These are phyloP conservation scores for Bimuria novae-zelandiae DNA, from an alignment of 2,329 filamentous ascomycete species.

Conservation along the genomic window DNA sequence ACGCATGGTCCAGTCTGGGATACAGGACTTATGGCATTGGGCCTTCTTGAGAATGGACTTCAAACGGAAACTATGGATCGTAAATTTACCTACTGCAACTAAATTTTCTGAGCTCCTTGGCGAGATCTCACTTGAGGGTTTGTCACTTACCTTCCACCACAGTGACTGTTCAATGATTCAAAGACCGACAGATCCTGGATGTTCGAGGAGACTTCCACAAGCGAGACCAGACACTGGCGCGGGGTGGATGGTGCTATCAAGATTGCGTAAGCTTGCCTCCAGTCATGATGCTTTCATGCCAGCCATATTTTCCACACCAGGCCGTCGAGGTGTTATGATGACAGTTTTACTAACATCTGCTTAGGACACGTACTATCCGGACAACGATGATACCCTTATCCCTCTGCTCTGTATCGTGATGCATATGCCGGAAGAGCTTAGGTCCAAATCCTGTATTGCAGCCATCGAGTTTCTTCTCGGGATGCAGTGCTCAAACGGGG, in stretches of 20 bases:
- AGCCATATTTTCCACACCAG: background rate
- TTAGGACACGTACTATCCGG: background rate
- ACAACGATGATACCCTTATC: background rate
- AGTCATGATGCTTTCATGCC: background rate
- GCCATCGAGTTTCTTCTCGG: background rate
- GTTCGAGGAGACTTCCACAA: background rate
- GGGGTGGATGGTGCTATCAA: background rate
- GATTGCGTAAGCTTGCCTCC: background rate
- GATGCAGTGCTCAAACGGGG: background rate
- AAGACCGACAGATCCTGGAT: background rate
- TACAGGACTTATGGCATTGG: background rate
- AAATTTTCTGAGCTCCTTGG: background rate
- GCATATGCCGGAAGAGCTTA: background rate
- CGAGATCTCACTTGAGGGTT: background rate
- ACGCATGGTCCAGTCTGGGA: background rate
- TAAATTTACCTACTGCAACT: background rate
- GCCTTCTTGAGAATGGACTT: background rate
- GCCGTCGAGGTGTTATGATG: background rate
- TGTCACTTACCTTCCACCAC: background rate
- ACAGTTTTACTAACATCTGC: background rate
- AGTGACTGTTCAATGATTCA: background rate
- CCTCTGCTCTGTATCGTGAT: background rate
- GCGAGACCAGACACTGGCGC: background rate
- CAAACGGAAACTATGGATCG: background rate
- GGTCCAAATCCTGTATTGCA: background rate